Base-by-base conservation (phyloP, 345 rosid genomes). In the Moringa oleifera region DNA sequence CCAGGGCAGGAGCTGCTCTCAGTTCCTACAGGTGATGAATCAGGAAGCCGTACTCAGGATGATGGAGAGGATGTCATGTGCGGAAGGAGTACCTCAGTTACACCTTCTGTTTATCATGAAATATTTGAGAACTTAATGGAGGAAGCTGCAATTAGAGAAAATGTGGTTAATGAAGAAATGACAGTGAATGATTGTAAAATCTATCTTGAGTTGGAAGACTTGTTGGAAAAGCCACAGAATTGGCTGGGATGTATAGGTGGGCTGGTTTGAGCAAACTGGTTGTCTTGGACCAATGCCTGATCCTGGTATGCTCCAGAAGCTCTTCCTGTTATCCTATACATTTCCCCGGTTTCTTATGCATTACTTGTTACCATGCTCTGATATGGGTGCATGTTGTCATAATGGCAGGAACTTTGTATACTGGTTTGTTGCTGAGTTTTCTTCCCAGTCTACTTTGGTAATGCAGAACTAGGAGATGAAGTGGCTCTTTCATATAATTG, bases 181-280 rank as follows among this genome's bases (percentile, higher is more conserved):
- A 46, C 73, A 5, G 64, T 67, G 51, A 71, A 65, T 49, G 76
- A 72, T 55, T 64, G 71, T 2, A 70, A 65, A 21, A 37, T 76
- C 41, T 76, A 68, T 65, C 68, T 64, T 21, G 80, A 76, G 56
- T 56, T 76, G 59, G 71, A 76, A 59, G 74, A 65, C 61, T 22
- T 76, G 65, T 67, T 76, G 22, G 68, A 73, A 46, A 77, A 73
- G 72, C 76, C 79, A 0, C 23, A 62, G 25, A 36, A 31, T 41
- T 80, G 75, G 80, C 61, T 61, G 45, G 80, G 68, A 52, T 69
- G 20, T 62, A 65, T 4, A 10, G 62, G 61, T 21, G 78, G 70
- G 62, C 31, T 79, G 49, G 65, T 68, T n/a, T 49, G 74, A 71
- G 64, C 84, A 72, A 7, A 59, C 62, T 6, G 67, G 77, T 37